Evolutionary conservation across 257 asterid genomes (phyloP), one percentile per base, ranked within the genome.

Genomic region (Solanum pennellii): DNA sequence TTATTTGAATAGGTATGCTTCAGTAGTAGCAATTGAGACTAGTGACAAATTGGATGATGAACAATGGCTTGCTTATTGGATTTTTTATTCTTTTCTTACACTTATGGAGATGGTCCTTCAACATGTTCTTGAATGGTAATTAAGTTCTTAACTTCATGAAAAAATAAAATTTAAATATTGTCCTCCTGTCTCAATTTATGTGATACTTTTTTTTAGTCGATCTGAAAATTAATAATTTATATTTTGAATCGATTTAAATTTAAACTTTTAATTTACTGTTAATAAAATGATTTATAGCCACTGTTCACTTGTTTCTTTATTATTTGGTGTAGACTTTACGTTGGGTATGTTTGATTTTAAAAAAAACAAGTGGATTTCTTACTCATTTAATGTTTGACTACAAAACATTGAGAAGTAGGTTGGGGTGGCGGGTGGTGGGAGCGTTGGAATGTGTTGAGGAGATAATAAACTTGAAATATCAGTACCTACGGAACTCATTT

Each of bases 21-120:
- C 94, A 47, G 89, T 92, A 10, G 33, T 92, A 49, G 94, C 94
- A 23, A 88, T 92, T 7, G 94, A 92, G 83, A 90, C 86, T 80
- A 86, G 89, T 13, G 89, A 92, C 35, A 92, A 92, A 31, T 35
- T 92, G 14, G 94, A 92, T 49, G 93, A 93, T 41, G 92, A 92
- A 83, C 95, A 92, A 73, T 93, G 94, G 94, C 94, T 92, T 72
- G 94, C 94, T 72, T 93, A 93, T 85, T 92, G 94, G 95, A 91
- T 93, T 14, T 86, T 92, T 9, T 92, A 92, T 86, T 92, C 94
- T 14, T 92, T 91, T 71, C 89, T 89, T 3, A 92, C 94, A 5
- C 88, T 92, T 20, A 33, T 87, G 86, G 94, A 92, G 87, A 91
- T 92, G 86, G 37, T 91, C 7, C 86, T 92, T 82, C 90, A 90